Base-by-base conservation (phyloP, 176 grass and related monocot species). In the Chrysopogon serrulatus region DNA sequence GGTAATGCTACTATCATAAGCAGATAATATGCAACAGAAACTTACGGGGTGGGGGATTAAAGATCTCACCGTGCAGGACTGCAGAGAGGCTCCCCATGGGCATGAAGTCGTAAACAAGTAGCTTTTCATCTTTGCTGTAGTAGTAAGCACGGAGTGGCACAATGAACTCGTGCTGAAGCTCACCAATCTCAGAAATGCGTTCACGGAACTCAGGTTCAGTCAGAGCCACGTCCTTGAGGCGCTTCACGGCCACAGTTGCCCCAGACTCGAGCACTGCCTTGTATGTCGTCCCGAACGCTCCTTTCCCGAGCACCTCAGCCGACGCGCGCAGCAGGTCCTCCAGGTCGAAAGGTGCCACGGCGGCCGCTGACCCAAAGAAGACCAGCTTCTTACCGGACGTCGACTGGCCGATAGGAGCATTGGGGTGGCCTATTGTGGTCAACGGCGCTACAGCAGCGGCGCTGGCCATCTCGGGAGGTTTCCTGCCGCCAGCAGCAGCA, bases 101-200 rank as follows among this genome's bases (percentile, higher is more conserved):
- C 85, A 94, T 88, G 79, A 94, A 97, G 85, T 97, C 94, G 42
- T 80, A 97, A 4, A 97, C 89, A 17, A 97, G 89, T 36, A 97
- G 78, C 66, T 94, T 97, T 83, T 97, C 94, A 65, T 97, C 90
- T 68, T 94, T 97, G 90, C 90, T 97, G 82, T 84, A 97, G 92
- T 91, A 97, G 80, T 92, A 97, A 4, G 94, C 92, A 11, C 77
- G 90, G 17, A 97, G 76, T 0, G 94, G 92, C 82, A 97, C 86
- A 37, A 97, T 51, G 82, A 90, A 90, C 68, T 93, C 88, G 19
- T 92, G 80, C 41, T 84, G 82, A 61, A 97, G 81, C 71, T 91
- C 87, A 2, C 87, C 87, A 75, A 97, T 79, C 56, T 80, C 90
- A 1, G 60, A 57, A 12, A 94, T 90, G 32, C 86, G 81, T 6